Percentiles rank a stretch among this genome's conserved stretches.
Conservation (phyloP, 345 rosid species). For the Syzygium aqueum region DNA sequence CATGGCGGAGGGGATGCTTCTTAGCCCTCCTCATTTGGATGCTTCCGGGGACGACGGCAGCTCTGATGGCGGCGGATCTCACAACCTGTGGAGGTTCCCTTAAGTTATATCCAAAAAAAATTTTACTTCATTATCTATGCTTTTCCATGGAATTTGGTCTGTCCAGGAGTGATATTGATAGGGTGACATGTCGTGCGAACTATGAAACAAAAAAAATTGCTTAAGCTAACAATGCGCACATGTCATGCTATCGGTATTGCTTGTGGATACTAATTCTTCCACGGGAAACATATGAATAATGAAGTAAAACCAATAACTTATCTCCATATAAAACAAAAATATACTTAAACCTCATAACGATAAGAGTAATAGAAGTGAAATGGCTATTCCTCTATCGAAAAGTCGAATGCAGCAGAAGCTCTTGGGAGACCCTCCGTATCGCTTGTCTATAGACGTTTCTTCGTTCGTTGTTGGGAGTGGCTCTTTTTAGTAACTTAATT, state of each 20-base stretch:
- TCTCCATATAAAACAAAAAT: neutral
- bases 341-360: neutral
- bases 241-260: neutral
- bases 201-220: no score
- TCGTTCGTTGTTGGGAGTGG: neutral
- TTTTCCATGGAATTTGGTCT: neutral
- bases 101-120: neutral
- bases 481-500: neutral
- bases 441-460: neutral
- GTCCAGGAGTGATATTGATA: neutral
- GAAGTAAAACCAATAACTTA: neutral
- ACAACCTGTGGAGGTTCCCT: conserved; percentile 11
- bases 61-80: neutral
- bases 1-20: conserved; percentile 99
- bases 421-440: neutral
- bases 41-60: neutral
- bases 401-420: neutral
- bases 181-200: neutral
- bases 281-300: neutral
- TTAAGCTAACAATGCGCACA: neutral
- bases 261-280: neutral
- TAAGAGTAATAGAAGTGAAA: neutral
- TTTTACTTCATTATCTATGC: neutral
- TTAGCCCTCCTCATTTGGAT: conserved; percentile 73
- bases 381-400: neutral